These are phyloP conservation scores for Ophiostoma ulmi DNA, from an alignment of 2,329 filamentous ascomycete genomes.

Conservation along the genomic window DNA sequence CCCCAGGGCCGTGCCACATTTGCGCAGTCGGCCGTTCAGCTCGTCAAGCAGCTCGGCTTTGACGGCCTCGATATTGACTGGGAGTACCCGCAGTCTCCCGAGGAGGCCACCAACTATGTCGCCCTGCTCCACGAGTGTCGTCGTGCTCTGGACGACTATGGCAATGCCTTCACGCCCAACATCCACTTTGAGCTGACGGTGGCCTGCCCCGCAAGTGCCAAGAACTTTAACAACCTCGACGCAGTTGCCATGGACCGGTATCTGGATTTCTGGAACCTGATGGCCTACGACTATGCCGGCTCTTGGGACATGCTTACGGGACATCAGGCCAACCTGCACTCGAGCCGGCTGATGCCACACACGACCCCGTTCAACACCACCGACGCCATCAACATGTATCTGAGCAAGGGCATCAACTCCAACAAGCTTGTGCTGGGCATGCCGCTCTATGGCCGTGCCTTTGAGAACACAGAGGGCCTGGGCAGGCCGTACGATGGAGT, in stretches of 20 bases:
- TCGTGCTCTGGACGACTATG: conserved; percentile 54
- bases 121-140: conserved; percentile 54
- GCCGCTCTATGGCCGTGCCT: conserved; percentile 86
- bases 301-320: conserved; percentile 68
- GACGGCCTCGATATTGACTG: conserved; percentile 55
- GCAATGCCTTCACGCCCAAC: conserved; percentile 38
- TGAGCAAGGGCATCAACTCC: conserved; percentile 55
- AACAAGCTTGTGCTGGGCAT: conserved; percentile 82
- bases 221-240: conserved; percentile 59
- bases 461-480: conserved; percentile 69
- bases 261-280: conserved; percentile 73
- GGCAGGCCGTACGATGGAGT: conserved; percentile 66
- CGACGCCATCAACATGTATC: conserved; percentile 67
- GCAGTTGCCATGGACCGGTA: conserved; percentile 59
- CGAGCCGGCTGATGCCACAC: conserved; percentile 40
- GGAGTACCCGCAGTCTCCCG: conserved; percentile 56
- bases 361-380: conserved; percentile 75
- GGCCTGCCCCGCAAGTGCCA: conserved; percentile 57
- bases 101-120: conserved; percentile 55
- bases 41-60: conserved; percentile 77
- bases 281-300: conserved; percentile 86
- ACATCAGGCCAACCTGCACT: conserved; percentile 76
- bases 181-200: conserved; percentile 61
- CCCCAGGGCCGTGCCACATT: conserved; percentile 64
- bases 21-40: conserved; percentile 64